phyloP scores from a whole-genome alignment of 352 stramenopile genomes.

The Globisporangium echinulatum region DNA sequence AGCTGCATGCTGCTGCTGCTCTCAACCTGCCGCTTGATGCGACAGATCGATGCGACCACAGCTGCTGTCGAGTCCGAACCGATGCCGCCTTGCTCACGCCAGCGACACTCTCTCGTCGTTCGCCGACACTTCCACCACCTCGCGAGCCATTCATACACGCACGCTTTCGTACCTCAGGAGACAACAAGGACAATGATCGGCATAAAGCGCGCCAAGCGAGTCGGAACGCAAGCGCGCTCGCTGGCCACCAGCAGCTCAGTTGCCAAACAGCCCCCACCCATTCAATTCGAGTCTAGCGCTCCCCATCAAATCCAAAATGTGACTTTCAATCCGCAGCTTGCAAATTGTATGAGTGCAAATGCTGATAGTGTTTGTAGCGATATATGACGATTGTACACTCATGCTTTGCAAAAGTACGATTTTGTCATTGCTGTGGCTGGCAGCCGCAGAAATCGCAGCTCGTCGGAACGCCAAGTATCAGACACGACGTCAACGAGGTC shows the following conservation, averaged over 20 bases:
- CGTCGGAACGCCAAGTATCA: conserved; percentile 1
- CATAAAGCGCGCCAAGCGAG: not conserved
- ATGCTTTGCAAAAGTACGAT: not conserved
- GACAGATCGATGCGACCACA: too few relatives aligned
- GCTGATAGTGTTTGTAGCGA: not conserved
- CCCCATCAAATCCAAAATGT: conserved; percentile 2
- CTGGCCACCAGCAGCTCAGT: conserved; percentile 3
- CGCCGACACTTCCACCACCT: not conserved
- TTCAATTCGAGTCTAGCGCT: conserved; percentile 12
- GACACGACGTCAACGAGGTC: not conserved
- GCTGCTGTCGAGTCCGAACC: not conserved
- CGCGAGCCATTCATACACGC: not conserved
- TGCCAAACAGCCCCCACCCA: conserved; percentile 17
- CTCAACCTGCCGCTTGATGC: not conserved
- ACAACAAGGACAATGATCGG: conserved; percentile 70
- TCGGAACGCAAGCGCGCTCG: not conserved
- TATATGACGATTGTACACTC: not conserved
- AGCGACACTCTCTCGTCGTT: not conserved
- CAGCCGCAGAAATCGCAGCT: not conserved
- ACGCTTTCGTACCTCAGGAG: conserved; percentile 51
- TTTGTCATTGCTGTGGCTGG: not conserved
- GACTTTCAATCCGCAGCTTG: conserved; percentile 4
- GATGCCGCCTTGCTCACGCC: not conserved
- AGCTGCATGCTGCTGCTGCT: not conserved
- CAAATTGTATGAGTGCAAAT: conserved; percentile 6